These are phyloP conservation scores for Rhodotorula sp. DNA, from an alignment of 1,284 basidiomycete genomes.

Conservation along the genomic window DNA sequence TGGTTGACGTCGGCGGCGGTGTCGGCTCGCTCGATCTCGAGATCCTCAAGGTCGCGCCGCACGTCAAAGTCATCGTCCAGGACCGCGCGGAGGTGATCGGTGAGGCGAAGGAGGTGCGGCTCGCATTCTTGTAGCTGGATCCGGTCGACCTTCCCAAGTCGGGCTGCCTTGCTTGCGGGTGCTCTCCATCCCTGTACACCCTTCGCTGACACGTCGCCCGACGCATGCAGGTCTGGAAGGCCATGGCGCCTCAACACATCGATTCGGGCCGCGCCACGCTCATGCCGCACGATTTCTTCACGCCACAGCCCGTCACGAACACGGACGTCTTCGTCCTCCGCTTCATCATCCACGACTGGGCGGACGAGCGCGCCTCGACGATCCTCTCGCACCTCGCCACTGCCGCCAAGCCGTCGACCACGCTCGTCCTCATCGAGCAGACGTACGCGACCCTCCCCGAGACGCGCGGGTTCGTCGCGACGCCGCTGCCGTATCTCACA, in stretches of 20 bases:
- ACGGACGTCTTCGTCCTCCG: conserved; percentile 56
- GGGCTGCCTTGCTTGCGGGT: too few species aligned
- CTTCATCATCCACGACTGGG: conserved; percentile 54
- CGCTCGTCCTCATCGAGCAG: conserved; percentile 53
- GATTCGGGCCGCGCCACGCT: conserved; percentile 62
- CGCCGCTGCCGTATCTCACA: conserved; percentile 15
- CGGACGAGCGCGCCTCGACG: conserved; percentile 42
- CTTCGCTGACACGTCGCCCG: too few species aligned
- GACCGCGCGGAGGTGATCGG: conserved; percentile 65
- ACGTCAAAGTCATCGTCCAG: conserved; percentile 66
- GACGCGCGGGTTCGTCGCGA: background rate
- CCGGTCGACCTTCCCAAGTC: too few species aligned
- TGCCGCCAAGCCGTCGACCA: conserved; percentile 46
- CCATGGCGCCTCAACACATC: conserved; percentile 63
- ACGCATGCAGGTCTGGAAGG: conserved; percentile 60
- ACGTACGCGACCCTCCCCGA: conserved; percentile 35
- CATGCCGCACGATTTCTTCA: conserved; percentile 61
- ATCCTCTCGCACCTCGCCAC: conserved; percentile 49
- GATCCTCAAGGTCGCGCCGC: conserved; percentile 62
- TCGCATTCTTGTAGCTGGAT: too few species aligned
- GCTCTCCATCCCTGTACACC: too few species aligned
- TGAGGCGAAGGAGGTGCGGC: conserved; percentile 52
- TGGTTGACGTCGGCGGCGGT: conserved; percentile 74
- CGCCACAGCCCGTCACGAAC: conserved; percentile 52
- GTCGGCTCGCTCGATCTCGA: conserved; percentile 71